These are phyloP conservation scores for Penicillium freii DNA, from an alignment of 2,329 filamentous ascomycete genomes.

Conservation along the genomic window DNA sequence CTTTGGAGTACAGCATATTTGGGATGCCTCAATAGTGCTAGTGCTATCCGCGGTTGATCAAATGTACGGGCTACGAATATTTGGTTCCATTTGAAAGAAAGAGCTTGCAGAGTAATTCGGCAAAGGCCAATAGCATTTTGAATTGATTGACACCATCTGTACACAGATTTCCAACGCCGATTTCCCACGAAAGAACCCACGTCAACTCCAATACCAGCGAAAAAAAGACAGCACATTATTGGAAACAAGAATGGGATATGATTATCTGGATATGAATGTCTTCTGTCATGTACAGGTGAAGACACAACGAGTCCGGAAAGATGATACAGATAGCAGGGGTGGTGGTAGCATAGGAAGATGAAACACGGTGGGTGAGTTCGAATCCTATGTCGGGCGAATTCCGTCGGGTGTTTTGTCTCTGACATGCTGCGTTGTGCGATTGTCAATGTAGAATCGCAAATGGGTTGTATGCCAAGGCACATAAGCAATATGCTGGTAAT, in stretches of 20 bases:
- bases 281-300: conserved; percentile 15
- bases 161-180: conserved; percentile 2
- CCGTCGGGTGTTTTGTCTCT: too few relatives aligned
- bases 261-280: conserved; percentile 3
- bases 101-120: background rate
- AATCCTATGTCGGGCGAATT: background rate
- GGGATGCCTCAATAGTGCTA: background rate
- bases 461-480: background rate
- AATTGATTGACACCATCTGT: background rate
- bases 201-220: conserved; percentile 16
- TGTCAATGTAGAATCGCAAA: background rate
- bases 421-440: background rate
- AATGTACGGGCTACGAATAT: background rate
- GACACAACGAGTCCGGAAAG: background rate
- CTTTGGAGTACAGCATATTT: background rate
- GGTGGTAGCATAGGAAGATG: background rate
- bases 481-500: background rate
- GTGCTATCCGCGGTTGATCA: too few relatives aligned
- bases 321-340: background rate
- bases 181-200: background rate
- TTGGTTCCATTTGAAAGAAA: background rate
- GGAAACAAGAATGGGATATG: conserved; percentile 10
- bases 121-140: background rate
- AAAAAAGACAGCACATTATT: conserved; percentile 6
- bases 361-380: background rate